Evolutionary conservation across 805 yeast species (phyloP).

Genomic region (Myxozyma sirexii): DNA sequence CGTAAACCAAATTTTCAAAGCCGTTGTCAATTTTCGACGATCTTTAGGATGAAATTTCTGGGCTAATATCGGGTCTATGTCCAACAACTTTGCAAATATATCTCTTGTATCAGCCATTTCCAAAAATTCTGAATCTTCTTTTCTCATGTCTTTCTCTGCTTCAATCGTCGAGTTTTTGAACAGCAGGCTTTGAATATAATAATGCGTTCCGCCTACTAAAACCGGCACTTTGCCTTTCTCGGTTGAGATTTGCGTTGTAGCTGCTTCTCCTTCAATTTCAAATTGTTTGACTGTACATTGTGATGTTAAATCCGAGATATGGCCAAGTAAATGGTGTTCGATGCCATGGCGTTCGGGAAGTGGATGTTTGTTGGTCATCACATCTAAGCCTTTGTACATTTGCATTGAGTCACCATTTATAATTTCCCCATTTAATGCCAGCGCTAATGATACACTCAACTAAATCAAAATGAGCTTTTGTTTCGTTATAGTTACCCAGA

Average conservation of each 20-base stretch:
- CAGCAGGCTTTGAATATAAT: conserved; percentile 77
- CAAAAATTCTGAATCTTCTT: conserved; percentile 16
- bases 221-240: conserved; percentile 75
- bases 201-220: conserved; percentile 94
- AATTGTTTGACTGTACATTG: conserved; percentile 83
- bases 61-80: conserved; percentile 71
- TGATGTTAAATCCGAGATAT: conserved; percentile 68
- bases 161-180: conserved; percentile 69
- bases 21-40: conserved; percentile 72
- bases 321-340: conserved; percentile 86
- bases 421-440: conserved; percentile 77
- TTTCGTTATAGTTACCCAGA: no score
- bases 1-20: conserved; percentile 72
- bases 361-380: conserved; percentile 93
- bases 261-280: conserved; percentile 64
- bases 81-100: conserved; percentile 49
- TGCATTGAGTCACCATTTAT: conserved; percentile 98
- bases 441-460: conserved; percentile 77
- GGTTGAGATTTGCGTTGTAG: conserved; percentile 61
- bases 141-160: conserved; percentile 13
- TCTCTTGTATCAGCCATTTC: conserved; percentile 36
- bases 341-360: conserved; percentile 70
- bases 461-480: no score
- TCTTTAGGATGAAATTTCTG: conserved; percentile 92
- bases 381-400: conserved; percentile 71